Evolutionary conservation across 2,329 filamentous ascomycete genomes (phyloP).

Genomic region (Plenodomus tracheiphilus): DNA sequence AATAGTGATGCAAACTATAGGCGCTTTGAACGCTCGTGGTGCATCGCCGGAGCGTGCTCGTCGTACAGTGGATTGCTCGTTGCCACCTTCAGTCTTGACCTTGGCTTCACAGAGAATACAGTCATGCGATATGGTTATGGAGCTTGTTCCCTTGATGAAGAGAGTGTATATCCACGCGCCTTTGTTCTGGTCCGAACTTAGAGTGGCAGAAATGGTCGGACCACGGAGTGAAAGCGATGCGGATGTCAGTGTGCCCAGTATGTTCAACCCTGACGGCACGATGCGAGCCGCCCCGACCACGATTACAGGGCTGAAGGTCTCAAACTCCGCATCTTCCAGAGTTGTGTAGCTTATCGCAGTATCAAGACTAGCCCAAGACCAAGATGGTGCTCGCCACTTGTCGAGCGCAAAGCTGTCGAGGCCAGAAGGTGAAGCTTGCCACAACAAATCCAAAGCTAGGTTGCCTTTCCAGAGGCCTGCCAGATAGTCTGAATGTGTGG

Average conservation of each 20-base stretch:
- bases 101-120: conserved; percentile 25
- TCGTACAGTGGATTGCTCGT: conserved; percentile 18
- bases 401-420: conserved; percentile 14
- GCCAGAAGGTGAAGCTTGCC: conserved; percentile 19
- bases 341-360: conserved; percentile 26
- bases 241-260: conserved; percentile 29
- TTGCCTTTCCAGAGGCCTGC: conserved; percentile 40
- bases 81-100: conserved; percentile 2
- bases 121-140: conserved; percentile 32
- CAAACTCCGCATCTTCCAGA: conserved; percentile 25
- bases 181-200: conserved; percentile 18
- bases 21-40: conserved; percentile 20
- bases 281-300: conserved; percentile 19
- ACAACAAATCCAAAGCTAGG: conserved; percentile 36
- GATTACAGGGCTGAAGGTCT: conserved; percentile 17
- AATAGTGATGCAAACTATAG: conserved; percentile 32
- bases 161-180: conserved; percentile 28
- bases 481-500: conserved; percentile 36
- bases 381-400: conserved; percentile 35
- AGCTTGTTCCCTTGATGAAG: conserved; percentile 30
- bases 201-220: conserved; percentile 17
- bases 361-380: conserved; percentile 40
- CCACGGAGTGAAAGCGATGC: conserved; percentile 29
- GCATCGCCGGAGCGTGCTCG: conserved; percentile 21
- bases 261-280: conserved; percentile 27